phyloP scores from a whole-genome alignment of 805 yeast genomes.

The Saccharomyces eubayanus region DNA sequence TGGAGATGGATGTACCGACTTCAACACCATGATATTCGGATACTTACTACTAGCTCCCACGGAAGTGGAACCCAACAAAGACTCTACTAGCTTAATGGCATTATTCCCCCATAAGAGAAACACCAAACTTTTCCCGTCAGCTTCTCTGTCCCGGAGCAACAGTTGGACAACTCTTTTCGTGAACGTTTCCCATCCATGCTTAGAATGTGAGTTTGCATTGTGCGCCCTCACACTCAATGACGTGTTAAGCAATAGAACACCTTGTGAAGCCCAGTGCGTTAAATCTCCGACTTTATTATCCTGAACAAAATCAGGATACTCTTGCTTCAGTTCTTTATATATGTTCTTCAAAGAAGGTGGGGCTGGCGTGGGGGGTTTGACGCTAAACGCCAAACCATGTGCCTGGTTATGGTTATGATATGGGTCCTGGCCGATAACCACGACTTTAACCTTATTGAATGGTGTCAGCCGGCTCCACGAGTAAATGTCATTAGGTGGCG shows the following conservation, averaged over 20 bases:
- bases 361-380: conserved; percentile 70
- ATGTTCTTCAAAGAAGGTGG: conserved; percentile 87
- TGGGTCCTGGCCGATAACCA: conserved; percentile 92
- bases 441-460: conserved; percentile 58
- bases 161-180: conserved; percentile 61
- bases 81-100: conserved; percentile 53
- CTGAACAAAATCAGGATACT: conserved; percentile 60
- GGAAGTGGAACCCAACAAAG: conserved; percentile 18
- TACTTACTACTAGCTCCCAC: conserved; percentile 12
- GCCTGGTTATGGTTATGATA: conserved; percentile 91
- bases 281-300: conserved; percentile 49
- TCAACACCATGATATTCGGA: conserved; percentile 43
- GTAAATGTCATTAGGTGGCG: conserved; percentile 68
- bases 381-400: conserved; percentile 93
- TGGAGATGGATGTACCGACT: conserved; percentile 91
- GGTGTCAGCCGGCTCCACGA: conserved; percentile 91
- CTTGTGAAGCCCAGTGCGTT: conserved; percentile 77
- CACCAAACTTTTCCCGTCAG: conserved; percentile 46
- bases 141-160: conserved; percentile 42
- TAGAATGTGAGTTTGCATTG: conserved; percentile 85
- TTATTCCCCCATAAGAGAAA: conserved; percentile 79
- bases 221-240: conserved; percentile 89
- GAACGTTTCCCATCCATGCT: conserved; percentile 86
- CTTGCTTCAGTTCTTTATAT: conserved; percentile 65
- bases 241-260: conserved; percentile 81